phyloP scores from a whole-genome alignment of 495 filamentous ascomycete genomes.

The Articulospora tetracladia region DNA sequence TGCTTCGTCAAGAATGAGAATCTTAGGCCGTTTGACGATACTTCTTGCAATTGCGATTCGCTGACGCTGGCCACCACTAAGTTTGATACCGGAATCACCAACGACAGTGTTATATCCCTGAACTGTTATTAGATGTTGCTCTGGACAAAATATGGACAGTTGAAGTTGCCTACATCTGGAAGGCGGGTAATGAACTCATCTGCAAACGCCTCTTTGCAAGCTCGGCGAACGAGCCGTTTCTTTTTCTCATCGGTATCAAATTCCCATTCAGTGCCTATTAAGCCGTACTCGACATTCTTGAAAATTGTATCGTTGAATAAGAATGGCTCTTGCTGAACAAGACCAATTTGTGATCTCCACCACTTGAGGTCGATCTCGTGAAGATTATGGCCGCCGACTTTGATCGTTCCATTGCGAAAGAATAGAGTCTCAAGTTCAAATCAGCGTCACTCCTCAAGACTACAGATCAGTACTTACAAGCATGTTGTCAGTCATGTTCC shows the following conservation, averaged over 20 bases:
- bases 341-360: conserved; percentile 55
- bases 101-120: conserved; percentile 58
- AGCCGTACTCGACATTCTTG: conserved; percentile 65
- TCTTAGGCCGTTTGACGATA: conserved; percentile 69
- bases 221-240: conserved; percentile 47
- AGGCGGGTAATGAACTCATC: conserved; percentile 56
- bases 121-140: too few relatives aligned
- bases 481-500: conserved; percentile 15
- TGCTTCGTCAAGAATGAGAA: conserved; percentile 82
- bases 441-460: conserved; percentile 31
- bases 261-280: conserved; percentile 61
- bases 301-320: conserved; percentile 63
- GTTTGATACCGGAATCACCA: conserved; percentile 53
- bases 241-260: conserved; percentile 46
- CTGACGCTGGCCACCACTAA: conserved; percentile 61
- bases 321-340: conserved; percentile 67
- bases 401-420: conserved; percentile 42
- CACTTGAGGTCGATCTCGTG: conserved; percentile 53
- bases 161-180: conserved; percentile 44
- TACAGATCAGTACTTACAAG: conserved; percentile 16
- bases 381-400: conserved; percentile 48
- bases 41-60: conserved; percentile 65
- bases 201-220: conserved; percentile 57
- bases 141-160: too few relatives aligned
- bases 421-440: conserved; percentile 10